phyloP scores from a whole-genome alignment of 2,329 filamentous ascomycete species.

The Lizonia empirigonia region DNA sequence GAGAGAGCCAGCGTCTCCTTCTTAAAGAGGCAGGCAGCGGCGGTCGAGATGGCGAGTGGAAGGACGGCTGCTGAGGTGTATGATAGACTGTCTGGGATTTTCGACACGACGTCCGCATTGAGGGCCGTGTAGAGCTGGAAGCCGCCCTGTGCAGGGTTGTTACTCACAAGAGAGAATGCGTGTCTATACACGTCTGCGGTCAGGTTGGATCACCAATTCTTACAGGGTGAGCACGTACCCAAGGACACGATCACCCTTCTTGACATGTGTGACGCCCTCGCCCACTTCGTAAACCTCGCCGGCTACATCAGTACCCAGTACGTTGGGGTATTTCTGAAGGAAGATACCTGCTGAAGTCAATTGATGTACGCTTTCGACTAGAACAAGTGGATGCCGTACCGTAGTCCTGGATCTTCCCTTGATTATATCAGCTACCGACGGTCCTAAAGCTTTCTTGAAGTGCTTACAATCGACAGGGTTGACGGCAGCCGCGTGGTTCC shows the following conservation, averaged over 20 bases:
- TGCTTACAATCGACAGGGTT: slow-evolving; percentile 42
- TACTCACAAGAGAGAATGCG: slow-evolving; percentile 32
- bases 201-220: no score
- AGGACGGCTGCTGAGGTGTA: slow-evolving; percentile 51
- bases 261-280: slow-evolving; percentile 52
- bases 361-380: not conserved
- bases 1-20: slow-evolving; percentile 48
- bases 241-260: slow-evolving; percentile 54
- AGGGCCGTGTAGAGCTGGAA: slow-evolving; percentile 46
- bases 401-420: slow-evolving; percentile 43
- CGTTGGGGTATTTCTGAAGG: slow-evolving; percentile 41
- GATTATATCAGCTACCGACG: slow-evolving; percentile 5
- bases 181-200: slow-evolving; percentile 23
- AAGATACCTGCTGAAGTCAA: slow-evolving; percentile 35
- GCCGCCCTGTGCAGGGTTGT: slow-evolving; percentile 31
- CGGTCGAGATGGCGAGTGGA: slow-evolving; percentile 53
- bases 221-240: slow-evolving; percentile 37
- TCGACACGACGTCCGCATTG: slow-evolving; percentile 39
- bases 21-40: slow-evolving; percentile 52
- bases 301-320: slow-evolving; percentile 52
- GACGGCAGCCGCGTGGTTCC: slow-evolving; percentile 42
- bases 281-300: slow-evolving; percentile 56
- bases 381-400: slow-evolving; percentile 19
- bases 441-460: not conserved
- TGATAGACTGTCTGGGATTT: slow-evolving; percentile 48